Conservation (phyloP, 2,329 filamentous ascomycete species). For the Epichloe brachyelytri region DNA sequence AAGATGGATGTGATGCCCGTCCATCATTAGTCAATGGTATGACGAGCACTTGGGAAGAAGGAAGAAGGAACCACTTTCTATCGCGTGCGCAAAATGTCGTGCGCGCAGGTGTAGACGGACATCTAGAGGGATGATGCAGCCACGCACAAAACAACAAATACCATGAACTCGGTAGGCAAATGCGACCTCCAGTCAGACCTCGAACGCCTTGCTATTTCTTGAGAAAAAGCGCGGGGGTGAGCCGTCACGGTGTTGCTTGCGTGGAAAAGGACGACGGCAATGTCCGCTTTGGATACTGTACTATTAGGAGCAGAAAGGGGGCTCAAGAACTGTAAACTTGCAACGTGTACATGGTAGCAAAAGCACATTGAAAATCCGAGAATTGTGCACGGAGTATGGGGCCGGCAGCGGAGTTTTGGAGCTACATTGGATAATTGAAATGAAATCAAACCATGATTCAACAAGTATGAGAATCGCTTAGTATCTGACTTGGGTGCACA, state of each 20-base stretch:
- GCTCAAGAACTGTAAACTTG: constrained; percentile 6
- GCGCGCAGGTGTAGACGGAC: background rate
- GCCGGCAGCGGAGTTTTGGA: constrained; percentile 8
- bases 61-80: background rate
- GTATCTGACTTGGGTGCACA: too few species aligned
- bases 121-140: background rate
- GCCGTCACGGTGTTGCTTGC: background rate
- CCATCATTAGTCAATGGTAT: constrained; percentile 29
- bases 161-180: background rate
- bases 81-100: background rate
- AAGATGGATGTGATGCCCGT: constrained; percentile 76
- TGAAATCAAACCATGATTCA: background rate
- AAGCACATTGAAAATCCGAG: background rate
- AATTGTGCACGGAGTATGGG: background rate
- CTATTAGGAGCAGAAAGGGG: constrained; percentile 9
- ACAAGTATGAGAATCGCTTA: background rate
- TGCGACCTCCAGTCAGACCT: background rate
- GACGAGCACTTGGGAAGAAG: background rate
- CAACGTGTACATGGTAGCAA: constrained; percentile 12
- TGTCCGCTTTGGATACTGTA: constrained; percentile 15
- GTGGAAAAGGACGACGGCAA: background rate
- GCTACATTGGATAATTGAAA: constrained; percentile 5
- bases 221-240: background rate
- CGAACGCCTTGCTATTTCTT: background rate
- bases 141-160: background rate